Evolutionary conservation across 106 monocot genomes (phyloP).

Genomic region (Dendrobium officinale): DNA sequence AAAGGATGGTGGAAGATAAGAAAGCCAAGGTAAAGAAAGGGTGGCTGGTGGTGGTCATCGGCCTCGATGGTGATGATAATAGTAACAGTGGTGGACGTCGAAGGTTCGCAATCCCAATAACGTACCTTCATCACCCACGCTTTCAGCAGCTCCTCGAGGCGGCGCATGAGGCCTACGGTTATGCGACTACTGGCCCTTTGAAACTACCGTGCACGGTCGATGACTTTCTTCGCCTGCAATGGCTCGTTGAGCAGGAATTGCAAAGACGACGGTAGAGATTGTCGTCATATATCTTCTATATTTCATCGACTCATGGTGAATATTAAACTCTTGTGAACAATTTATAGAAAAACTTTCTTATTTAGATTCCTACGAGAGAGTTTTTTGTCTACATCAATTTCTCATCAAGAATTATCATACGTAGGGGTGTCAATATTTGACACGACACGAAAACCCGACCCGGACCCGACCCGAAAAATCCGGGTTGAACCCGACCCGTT

Average conservation of each 20-base stretch:
- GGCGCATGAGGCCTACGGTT: constrained; percentile 43
- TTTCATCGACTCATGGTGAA: not conserved
- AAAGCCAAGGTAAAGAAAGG: too few relatives aligned
- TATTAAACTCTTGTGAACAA: too few relatives aligned
- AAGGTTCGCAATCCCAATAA: constrained; percentile 36
- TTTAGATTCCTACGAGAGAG: too few relatives aligned
- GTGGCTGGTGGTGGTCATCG: too few relatives aligned
- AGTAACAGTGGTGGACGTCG: not conserved
- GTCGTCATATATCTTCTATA: not conserved
- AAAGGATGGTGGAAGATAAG: too few relatives aligned
- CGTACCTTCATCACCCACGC: constrained; percentile 36
- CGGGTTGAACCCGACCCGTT: too few relatives aligned
- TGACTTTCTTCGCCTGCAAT: constrained; percentile 32
- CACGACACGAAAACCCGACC: too few relatives aligned
- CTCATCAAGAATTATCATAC: too few relatives aligned
- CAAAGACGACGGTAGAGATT: not conserved
- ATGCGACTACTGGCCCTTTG: constrained; percentile 23
- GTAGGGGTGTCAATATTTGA: too few relatives aligned
- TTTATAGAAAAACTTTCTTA: too few relatives aligned
- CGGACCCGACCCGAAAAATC: too few relatives aligned
- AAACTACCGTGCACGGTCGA: constrained; percentile 39
- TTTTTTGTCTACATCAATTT: too few relatives aligned
- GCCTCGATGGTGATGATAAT: not conserved
- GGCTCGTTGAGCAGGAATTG: constrained; percentile 28
- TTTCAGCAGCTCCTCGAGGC: constrained; percentile 29